A percentile compares a stretch with the other conserved stretches of the same genome.
Evolutionary conservation across 441 rosid genomes (phyloP).

Genomic region (Croton laevigatus): DNA sequence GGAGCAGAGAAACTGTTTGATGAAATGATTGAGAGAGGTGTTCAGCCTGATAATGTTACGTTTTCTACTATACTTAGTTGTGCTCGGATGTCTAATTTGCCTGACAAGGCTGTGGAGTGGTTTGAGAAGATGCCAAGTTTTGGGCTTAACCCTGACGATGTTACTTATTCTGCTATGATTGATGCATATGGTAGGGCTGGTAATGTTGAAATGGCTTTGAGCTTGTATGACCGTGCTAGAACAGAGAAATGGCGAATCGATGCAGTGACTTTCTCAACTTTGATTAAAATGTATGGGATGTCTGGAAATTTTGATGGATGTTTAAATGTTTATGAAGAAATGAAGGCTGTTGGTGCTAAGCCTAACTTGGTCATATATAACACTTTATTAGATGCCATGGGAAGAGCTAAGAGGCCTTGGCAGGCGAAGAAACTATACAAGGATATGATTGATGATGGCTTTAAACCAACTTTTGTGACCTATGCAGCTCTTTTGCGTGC

Average conservation of each 20-base stretch:
- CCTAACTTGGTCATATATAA: constrained; percentile 66
- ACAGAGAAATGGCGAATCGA: constrained; percentile 81
- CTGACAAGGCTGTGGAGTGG: constrained; percentile 74
- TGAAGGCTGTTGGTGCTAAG: constrained; percentile 79
- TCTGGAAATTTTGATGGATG: constrained; percentile 79
- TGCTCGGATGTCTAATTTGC: constrained; percentile 56
- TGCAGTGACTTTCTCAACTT: constrained; percentile 55
- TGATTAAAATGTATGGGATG: constrained; percentile 65
- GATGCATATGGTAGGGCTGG: constrained; percentile 81
- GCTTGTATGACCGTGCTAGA: constrained; percentile 86
- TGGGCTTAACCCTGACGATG: constrained; percentile 67
- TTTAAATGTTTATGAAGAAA: constrained; percentile 83
- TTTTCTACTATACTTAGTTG: constrained; percentile 77
- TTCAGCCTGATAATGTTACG: constrained; percentile 71
- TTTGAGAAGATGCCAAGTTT: constrained; percentile 74
- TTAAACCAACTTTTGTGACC: constrained; percentile 55
- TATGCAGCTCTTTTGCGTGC: constrained; percentile 72
- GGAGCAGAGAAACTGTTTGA: constrained; percentile 66
- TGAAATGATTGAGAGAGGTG: constrained; percentile 68
- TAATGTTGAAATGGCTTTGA: constrained; percentile 66
- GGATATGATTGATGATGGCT: constrained; percentile 58
- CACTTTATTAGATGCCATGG: constrained; percentile 83
- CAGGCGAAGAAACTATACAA: constrained; percentile 64
- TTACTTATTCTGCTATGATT: constrained; percentile 66
- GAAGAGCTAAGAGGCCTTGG: constrained; percentile 95